These are phyloP conservation scores for Phytophthora europaea DNA, from an alignment of 352 stramenopile genomes.

Conservation along the genomic window DNA sequence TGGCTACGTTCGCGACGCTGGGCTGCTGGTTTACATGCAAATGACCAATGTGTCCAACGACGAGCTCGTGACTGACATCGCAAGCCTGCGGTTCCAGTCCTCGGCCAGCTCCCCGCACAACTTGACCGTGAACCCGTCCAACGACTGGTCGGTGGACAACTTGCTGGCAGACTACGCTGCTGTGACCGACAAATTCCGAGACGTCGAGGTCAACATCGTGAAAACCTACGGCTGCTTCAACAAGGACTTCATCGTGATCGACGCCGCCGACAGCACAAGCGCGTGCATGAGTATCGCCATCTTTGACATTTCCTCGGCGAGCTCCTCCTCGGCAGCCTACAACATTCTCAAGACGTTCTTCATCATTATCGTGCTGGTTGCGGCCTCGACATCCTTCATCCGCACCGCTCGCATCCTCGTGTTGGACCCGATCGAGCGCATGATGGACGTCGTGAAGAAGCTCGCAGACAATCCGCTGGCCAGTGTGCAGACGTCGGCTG, in stretches of 20 bases:
- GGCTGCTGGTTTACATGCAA: slow-evolving; percentile 63
- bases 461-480: slow-evolving; percentile 90
- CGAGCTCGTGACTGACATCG: slow-evolving; percentile 43
- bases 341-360: slow-evolving; percentile 92
- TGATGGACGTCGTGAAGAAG: slow-evolving; percentile 92
- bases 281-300: slow-evolving; percentile 81
- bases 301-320: slow-evolving; percentile 82
- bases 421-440: slow-evolving; percentile 92
- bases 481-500: slow-evolving; percentile 76
- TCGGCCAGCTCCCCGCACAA: slow-evolving; percentile 55
- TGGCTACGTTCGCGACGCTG: slow-evolving; percentile 74
- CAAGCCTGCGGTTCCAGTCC: slow-evolving; percentile 61
- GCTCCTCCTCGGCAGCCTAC: slow-evolving; percentile 65
- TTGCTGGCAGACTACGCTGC: slow-evolving; percentile 50
- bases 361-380: slow-evolving; percentile 87
- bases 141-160: slow-evolving; percentile 54
- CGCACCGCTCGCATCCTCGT: slow-evolving; percentile 86
- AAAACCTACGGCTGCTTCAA: slow-evolving; percentile 86
- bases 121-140: slow-evolving; percentile 68
- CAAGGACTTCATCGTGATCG: slow-evolving; percentile 61
- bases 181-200: slow-evolving; percentile 56
- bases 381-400: slow-evolving; percentile 86
- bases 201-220: slow-evolving; percentile 76
- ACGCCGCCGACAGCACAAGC: slow-evolving; percentile 58
- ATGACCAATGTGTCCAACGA: slow-evolving; percentile 64